Conservation (phyloP, 371 early-diverging fungal species). For the Mucor sp. region DNA sequence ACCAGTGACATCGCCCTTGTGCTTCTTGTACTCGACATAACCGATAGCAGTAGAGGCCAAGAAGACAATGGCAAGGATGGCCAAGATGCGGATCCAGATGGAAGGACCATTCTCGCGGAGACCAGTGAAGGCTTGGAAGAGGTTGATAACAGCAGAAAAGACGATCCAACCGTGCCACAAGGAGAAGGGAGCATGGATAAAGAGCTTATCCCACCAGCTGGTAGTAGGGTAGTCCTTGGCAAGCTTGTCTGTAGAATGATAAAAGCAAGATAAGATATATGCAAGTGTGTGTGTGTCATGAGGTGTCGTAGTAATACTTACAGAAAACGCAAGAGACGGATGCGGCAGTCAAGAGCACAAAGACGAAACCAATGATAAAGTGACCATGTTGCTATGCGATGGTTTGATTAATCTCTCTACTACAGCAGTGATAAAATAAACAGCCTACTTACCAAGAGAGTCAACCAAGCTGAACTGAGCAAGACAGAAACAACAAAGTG, state of each 20-base stretch:
- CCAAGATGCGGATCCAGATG: constrained; percentile 51
- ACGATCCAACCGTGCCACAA: constrained; percentile 76
- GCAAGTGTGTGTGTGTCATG: background rate
- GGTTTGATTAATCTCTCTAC: constrained; percentile 10
- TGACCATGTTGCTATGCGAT: constrained; percentile 35
- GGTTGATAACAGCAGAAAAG: constrained; percentile 60
- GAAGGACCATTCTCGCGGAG: constrained; percentile 48
- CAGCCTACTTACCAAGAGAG: constrained; percentile 55
- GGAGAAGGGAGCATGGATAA: constrained; percentile 76
- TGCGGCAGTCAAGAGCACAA: constrained; percentile 47
- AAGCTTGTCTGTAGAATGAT: constrained; percentile 43
- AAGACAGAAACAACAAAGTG: constrained; percentile 67
- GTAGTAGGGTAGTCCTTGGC: constrained; percentile 46
- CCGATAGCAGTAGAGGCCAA: constrained; percentile 64
- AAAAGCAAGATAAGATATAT: constrained; percentile 7
- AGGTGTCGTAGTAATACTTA: constrained; percentile 23
- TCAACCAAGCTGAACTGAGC: constrained; percentile 61
- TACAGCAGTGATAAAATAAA: background rate
- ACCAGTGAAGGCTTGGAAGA: constrained; percentile 61
- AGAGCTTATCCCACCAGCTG: constrained; percentile 53
- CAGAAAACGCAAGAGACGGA: constrained; percentile 55
- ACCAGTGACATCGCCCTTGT: constrained; percentile 67
- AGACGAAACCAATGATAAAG: constrained; percentile 48
- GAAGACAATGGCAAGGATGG: constrained; percentile 55
- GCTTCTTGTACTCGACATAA: constrained; percentile 67